Evolutionary conservation across 495 filamentous ascomycete species (phyloP).

Genomic region (Aspergillus leporis): DNA sequence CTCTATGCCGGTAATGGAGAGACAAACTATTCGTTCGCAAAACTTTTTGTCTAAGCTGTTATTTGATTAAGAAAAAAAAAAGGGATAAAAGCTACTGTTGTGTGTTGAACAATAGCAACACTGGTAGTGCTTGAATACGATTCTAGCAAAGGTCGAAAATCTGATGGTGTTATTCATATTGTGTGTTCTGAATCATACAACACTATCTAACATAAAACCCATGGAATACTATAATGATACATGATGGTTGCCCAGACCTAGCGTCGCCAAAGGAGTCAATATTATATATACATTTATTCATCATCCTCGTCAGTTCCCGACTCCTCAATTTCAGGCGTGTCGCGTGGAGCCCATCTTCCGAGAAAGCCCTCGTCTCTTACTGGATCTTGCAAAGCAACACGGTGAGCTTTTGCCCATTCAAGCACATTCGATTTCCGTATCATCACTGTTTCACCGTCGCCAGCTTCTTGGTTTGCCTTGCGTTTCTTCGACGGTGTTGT

Average conservation of each 20-base stretch:
- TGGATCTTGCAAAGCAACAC: constrained; percentile 46
- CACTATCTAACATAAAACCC: neutral
- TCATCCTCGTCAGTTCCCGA: constrained; percentile 5
- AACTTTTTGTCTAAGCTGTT: neutral
- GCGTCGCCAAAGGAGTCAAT: neutral
- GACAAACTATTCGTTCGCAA: neutral
- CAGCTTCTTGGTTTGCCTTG: constrained; percentile 29
- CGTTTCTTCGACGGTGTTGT: constrained; percentile 47
- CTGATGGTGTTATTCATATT: neutral
- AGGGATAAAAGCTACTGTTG: neutral
- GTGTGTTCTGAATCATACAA: neutral
- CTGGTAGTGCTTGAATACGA: neutral
- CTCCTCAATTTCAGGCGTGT: neutral
- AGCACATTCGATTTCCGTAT: constrained; percentile 48
- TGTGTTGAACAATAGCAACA: neutral
- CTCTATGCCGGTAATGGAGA: neutral
- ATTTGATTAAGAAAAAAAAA: neutral
- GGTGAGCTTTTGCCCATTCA: constrained; percentile 44
- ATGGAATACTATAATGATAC: neutral
- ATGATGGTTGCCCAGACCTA: neutral
- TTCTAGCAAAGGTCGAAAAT: neutral
- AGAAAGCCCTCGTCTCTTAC: constrained; percentile 51
- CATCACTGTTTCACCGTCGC: constrained; percentile 36
- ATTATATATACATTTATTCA: constrained; percentile 6
- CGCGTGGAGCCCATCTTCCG: constrained; percentile 29